Evolutionary conservation across 202 grass and related monocot species (phyloP).

Genomic region (Musa balbisiana): DNA sequence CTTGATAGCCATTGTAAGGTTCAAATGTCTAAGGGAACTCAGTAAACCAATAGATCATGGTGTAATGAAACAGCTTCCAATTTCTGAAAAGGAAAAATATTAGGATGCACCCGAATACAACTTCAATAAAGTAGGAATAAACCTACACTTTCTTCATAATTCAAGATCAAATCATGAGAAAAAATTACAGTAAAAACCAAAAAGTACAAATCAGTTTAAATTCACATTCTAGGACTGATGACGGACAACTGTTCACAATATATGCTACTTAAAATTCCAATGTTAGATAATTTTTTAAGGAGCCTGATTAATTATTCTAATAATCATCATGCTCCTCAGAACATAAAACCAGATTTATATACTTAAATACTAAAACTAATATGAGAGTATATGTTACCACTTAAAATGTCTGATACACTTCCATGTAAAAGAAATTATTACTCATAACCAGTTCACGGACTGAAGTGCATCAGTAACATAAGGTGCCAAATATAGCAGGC

Average conservation of each 20-base stretch:
- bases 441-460: no score
- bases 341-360: no score
- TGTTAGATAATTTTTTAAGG: background rate
- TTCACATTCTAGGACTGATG: no score
- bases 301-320: background rate
- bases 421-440: background rate
- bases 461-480: no score
- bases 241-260: background rate
- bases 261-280: background rate
- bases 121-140: constrained; percentile 17
- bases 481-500: no score
- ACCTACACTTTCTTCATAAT: background rate
- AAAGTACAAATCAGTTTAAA: background rate
- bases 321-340: background rate
- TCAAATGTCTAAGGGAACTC: background rate
- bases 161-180: background rate
- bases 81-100: no score
- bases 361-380: background rate
- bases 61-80: no score
- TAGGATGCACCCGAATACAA: background rate
- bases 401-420: background rate
- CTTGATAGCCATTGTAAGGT: background rate
- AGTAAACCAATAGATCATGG: background rate
- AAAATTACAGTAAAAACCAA: background rate
- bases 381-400: background rate